phyloP scores from a whole-genome alignment of 371 early-diverging fungal species.

The Choanephora cucurbitarum region DNA sequence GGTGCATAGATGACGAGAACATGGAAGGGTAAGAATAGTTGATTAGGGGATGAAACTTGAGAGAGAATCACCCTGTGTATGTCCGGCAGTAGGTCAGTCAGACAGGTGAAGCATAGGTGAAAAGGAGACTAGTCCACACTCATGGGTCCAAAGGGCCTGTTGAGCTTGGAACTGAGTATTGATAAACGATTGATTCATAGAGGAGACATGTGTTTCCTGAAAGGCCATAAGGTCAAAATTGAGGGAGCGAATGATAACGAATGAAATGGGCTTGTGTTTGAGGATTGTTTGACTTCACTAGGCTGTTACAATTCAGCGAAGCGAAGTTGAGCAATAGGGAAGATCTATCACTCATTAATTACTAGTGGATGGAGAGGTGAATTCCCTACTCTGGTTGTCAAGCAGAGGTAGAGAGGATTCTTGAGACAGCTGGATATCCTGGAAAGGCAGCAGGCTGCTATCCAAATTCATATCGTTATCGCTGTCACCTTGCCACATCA shows the following conservation, averaged over 20 bases:
- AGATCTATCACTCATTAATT: neutral
- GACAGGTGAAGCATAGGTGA: neutral
- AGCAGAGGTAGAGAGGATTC: neutral
- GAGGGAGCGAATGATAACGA: slow-evolving; percentile 1
- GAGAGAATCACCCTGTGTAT: neutral
- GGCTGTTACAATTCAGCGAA: slow-evolving; percentile 4
- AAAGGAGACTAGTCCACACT: slow-evolving; percentile 6
- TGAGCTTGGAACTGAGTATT: neutral
- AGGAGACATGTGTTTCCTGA: slow-evolving; percentile 5
- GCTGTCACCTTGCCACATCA: neutral
- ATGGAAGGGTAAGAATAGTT: neutral
- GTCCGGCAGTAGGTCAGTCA: too few species aligned
- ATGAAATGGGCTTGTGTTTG: neutral
- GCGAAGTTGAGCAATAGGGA: neutral
- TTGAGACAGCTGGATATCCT: neutral
- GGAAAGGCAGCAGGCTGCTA: neutral
- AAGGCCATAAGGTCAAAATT: neutral
- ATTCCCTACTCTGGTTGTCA: neutral
- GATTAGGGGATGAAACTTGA: neutral
- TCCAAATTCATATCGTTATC: neutral
- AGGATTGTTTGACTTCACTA: slow-evolving; percentile 1
- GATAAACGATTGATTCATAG: neutral
- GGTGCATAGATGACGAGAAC: slow-evolving; percentile 2
- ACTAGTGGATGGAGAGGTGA: neutral
- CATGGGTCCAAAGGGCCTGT: neutral